phyloP scores from a whole-genome alignment of 2,329 filamentous ascomycete species.

The Pyricularia sp. region DNA sequence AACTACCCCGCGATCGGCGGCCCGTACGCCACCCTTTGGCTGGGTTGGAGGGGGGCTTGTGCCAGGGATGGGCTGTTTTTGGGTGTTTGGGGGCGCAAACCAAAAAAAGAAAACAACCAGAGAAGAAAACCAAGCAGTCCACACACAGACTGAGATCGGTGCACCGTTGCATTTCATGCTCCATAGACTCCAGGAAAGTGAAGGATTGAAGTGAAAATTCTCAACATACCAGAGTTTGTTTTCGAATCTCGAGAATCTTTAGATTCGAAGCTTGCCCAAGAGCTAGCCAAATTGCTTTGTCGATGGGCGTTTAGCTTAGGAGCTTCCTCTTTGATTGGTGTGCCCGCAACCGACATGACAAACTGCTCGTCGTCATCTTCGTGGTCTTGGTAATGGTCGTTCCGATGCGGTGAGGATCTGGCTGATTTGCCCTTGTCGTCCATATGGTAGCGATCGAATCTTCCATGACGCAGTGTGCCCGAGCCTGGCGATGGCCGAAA shows the following conservation, averaged over 20 bases:
- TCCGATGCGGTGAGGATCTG: neutral
- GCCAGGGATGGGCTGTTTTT: neutral
- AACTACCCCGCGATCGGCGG: neutral
- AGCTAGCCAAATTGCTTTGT: neutral
- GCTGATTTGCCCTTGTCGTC: neutral
- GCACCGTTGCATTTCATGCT: neutral
- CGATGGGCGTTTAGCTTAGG: neutral
- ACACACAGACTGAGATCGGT: neutral
- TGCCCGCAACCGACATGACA: neutral
- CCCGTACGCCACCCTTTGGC: neutral
- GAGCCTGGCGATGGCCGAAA: neutral
- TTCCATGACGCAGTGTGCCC: neutral
- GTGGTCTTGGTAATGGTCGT: neutral
- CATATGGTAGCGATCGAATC: neutral
- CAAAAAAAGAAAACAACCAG: neutral
- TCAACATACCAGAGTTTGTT: neutral
- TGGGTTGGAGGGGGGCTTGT: neutral
- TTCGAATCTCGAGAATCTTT: neutral
- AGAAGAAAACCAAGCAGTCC: neutral
- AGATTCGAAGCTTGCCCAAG: neutral
- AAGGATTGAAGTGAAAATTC: neutral
- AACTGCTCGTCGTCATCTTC: constrained; percentile 30
- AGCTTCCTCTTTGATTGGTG: neutral
- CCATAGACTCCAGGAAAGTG: neutral
- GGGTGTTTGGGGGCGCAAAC: neutral